phyloP scores from a whole-genome alignment of 2,329 filamentous ascomycete species.

The Coniochaeta ligniaria region DNA sequence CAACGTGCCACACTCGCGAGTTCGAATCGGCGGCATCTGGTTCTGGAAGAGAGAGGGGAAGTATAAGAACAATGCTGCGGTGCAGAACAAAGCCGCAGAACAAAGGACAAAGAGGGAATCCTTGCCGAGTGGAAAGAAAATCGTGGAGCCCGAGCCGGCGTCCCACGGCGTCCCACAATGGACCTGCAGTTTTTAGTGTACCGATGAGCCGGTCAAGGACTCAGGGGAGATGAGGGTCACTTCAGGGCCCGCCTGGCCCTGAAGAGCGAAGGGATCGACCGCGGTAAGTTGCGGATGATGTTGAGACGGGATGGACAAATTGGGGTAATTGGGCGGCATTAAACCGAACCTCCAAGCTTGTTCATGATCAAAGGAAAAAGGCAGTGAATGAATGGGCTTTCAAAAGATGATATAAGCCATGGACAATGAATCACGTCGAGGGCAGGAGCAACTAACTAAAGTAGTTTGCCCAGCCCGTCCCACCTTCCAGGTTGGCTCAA shows the following conservation, averaged over 20 bases:
- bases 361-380: background rate
- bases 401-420: background rate
- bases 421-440: background rate
- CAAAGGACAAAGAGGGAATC: background rate
- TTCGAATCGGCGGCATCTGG: background rate
- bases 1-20: background rate
- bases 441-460: background rate
- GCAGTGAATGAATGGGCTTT: background rate
- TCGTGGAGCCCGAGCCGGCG: background rate
- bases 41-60: conserved; percentile 1
- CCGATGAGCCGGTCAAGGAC: background rate
- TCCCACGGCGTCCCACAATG: background rate
- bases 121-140: background rate
- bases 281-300: background rate
- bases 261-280: background rate
- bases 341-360: background rate
- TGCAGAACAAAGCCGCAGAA: background rate
- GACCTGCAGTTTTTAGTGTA: background rate
- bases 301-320: background rate
- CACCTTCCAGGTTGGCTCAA: no score
- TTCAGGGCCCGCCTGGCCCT: no score
- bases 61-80: background rate
- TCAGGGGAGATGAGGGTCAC: background rate
- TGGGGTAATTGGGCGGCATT: background rate
- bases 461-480: background rate